A percentile compares a stretch with the other conserved stretches of the same genome.
phyloP scores from a whole-genome alignment of 352 stramenopile species.

The Pythium folliculosum region DNA sequence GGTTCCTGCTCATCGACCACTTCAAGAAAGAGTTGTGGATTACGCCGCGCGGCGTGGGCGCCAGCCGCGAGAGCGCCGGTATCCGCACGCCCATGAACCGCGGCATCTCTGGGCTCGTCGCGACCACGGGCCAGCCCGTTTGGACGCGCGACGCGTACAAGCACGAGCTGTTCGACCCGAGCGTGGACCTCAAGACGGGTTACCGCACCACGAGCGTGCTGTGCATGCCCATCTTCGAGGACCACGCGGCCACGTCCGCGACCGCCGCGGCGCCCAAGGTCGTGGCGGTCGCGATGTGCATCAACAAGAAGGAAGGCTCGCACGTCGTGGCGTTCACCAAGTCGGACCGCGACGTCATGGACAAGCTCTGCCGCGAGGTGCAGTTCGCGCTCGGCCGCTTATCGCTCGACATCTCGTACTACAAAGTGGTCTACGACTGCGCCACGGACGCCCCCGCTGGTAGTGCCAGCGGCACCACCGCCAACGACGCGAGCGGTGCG shows the following conservation, averaged over 20 bases:
- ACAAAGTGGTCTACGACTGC: slow-evolving; percentile 57
- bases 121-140: slow-evolving; percentile 53
- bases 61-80: slow-evolving; percentile 29
- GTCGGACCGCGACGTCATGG: slow-evolving; percentile 57
- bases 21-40: slow-evolving; percentile 84
- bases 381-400: slow-evolving; percentile 66
- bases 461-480: not conserved
- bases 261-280: slow-evolving; percentile 43
- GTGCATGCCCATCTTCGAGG: slow-evolving; percentile 74
- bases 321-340: slow-evolving; percentile 75
- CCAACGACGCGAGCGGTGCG: not conserved
- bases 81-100: slow-evolving; percentile 69
- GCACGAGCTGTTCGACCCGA: slow-evolving; percentile 71
- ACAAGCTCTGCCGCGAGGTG: slow-evolving; percentile 61
- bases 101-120: slow-evolving; percentile 67
- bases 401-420: slow-evolving; percentile 79
- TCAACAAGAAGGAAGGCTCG: slow-evolving; percentile 87
- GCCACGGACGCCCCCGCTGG: not conserved
- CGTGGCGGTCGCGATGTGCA: slow-evolving; percentile 81
- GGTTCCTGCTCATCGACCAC: slow-evolving; percentile 68
- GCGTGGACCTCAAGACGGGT: slow-evolving; percentile 67
- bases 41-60: slow-evolving; percentile 48
- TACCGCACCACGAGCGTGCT: slow-evolving; percentile 78
- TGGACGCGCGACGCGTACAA: slow-evolving; percentile 74
- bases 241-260: slow-evolving; percentile 36